Conservation (phyloP, 2,329 filamentous ascomycete species). For the Fusarium nodosum region DNA sequence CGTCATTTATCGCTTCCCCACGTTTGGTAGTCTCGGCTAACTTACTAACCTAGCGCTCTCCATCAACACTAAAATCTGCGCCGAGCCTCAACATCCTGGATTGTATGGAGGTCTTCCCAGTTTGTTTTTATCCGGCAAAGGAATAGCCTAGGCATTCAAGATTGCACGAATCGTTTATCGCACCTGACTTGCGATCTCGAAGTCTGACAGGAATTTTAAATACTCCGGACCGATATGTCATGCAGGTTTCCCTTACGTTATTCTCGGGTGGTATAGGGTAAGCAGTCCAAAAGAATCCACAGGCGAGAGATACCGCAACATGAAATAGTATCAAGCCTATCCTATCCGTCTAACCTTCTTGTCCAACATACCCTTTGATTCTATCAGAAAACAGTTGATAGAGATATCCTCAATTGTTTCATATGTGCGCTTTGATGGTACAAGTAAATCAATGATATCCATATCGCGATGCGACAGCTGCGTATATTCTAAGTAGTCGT, state of each 20-base stretch:
- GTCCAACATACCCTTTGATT: background rate
- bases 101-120: slow-evolving; percentile 18
- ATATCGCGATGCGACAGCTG: too few relatives aligned
- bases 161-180: background rate
- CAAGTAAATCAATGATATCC: background rate
- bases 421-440: background rate
- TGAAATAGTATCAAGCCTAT: background rate
- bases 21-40: slow-evolving; percentile 14
- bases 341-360: background rate
- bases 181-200: background rate
- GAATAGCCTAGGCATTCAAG: background rate
- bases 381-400: background rate
- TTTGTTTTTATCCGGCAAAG: background rate
- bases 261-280: slow-evolving; percentile 3
- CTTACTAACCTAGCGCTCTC: background rate
- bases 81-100: slow-evolving; percentile 7
- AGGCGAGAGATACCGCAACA: background rate
- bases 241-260: slow-evolving; percentile 1
- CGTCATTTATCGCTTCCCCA: slow-evolving; percentile 15
- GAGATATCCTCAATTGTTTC: background rate
- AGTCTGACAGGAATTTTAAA: background rate
- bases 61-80: slow-evolving; percentile 1
- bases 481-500: background rate
- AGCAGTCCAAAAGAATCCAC: background rate
- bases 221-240: background rate